Evolutionary conservation across 192 early-diverging fungal species (phyloP), one percentile per base, ranked within the genome.

Genomic region (Coemansia pectinata): DNA sequence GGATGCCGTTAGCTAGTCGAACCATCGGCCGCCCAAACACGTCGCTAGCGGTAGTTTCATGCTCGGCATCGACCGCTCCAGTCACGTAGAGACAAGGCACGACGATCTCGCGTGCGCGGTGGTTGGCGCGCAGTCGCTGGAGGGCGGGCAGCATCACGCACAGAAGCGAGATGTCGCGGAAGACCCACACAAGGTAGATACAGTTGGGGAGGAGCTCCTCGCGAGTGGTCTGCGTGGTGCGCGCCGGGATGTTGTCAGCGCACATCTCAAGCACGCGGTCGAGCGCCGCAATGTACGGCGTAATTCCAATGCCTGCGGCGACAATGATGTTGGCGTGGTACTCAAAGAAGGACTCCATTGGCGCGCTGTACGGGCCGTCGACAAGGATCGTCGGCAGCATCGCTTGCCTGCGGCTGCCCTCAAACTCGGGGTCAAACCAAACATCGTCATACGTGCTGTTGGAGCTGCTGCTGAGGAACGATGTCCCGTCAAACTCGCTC

Each of bases 301-400:
- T 94, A 25, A 94, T 91, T 8, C 92, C 92, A 47, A 94, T 94
- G 72, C 92, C 92, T 3, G 92, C 92, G 8, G 90, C 92, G 27
- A 94, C 83, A 31, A 91, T 71, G 23, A 92, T 85, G 41, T 87
- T 87, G 61, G 84, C 76, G 55, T 91, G 86, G 69, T 88, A 90
- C 74, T 92, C 90, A 83, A 91, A 93, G 60, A 93, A 89, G 50
- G 90, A 87, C 80, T 94, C 91, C 21, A 90, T 87, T 1, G 92
- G 87, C 31, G 87, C 85, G 47, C 85, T 90, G 79, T 90, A 93
- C 3, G 92, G 91, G 15, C 92, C 92, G 63, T 93, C 92, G 34
- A 93, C 88, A 66, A 88, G 76, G 59, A 91, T 85, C 10, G 84
- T 80, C 19, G 90, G 90, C 36, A 91, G 73, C 33, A 77, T 76